Percentiles rank a stretch among this genome's conserved stretches.
Conservation (phyloP, 1,284 basidiomycete species). For the Tetrapyrgos nigripes region DNA sequence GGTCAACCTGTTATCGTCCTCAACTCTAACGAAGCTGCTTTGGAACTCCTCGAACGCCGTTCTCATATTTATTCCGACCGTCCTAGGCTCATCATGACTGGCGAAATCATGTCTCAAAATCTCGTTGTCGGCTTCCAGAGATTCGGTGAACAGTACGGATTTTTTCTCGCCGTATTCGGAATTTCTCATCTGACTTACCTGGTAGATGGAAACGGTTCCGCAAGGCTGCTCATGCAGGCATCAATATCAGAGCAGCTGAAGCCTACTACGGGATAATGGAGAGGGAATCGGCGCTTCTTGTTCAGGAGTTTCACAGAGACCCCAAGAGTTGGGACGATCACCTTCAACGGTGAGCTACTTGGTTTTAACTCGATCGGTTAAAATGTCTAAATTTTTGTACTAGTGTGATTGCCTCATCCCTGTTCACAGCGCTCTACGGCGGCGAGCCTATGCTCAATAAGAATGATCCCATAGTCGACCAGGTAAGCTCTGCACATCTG, state of each 20-base stretch:
- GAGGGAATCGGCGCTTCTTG: constrained; percentile 10
- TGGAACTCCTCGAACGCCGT: constrained; percentile 20
- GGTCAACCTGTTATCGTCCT: constrained; percentile 16
- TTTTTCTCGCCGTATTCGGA: background rate
- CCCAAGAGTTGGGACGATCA: constrained; percentile 18
- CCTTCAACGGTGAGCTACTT: constrained; percentile 6
- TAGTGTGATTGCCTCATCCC: constrained; percentile 3
- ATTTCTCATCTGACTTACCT: background rate
- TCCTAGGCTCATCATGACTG: constrained; percentile 4
- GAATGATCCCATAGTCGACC: constrained; percentile 8
- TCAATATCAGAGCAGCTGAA: constrained; percentile 2
- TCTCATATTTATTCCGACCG: constrained; percentile 17
- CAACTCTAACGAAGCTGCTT: constrained; percentile 14
- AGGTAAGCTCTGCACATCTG: constrained; percentile 25
- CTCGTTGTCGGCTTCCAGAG: background rate
- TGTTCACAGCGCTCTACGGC: constrained; percentile 1
- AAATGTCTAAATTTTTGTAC: background rate
- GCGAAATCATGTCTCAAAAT: background rate
- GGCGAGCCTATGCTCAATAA: background rate
- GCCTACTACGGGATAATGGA: constrained; percentile 8
- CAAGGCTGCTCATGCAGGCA: constrained; percentile 7
- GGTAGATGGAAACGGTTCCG: constrained; percentile 11
- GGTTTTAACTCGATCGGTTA: background rate
- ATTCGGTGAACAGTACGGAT: background rate
- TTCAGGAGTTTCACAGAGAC: constrained; percentile 6